Evolutionary conservation across 352 stramenopile species (phyloP), one percentile per base, ranked within the genome.

Genomic region (Blastocystis sp.): DNA sequence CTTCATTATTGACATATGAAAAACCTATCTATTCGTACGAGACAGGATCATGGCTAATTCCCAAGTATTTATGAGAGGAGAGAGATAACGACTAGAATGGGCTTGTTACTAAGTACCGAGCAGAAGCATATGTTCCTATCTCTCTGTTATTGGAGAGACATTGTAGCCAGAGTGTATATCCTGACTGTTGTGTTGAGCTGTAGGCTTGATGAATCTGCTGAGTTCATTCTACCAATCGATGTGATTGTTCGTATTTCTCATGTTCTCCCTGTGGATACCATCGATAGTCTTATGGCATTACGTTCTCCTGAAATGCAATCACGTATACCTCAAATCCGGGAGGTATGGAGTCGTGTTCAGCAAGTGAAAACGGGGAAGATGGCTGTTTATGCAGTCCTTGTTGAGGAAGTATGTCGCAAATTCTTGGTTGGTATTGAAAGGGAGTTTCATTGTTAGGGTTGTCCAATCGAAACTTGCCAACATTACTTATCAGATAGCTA

Each of bases 11-110:
- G n/a, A 65, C 71, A 0, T 83, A 66, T 42, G 71, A 83, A n/a
- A 83, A 83, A n/a, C 71, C 71, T 3, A 61, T 83, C 3, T 83
- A 83, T 43, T 83, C 71, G 3, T 83, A 51, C 12, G 71, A 83
- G n/a, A 52, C 35, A 16, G 71, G 71, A 16, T 29, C 24, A 21
- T 83, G 71, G 71, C 35, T 83, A 1, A 83, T 83, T 27, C 71
- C 71, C 4, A 80, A 80, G 69, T 80, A 39, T 19, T 5, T 16
- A 16, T 52, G n/a, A 5, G 39, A 21, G 11, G 11, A 1, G 24
- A 11, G 6, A 4, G 1, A 0, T 83, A 12, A 65, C 9, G 19
- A 4, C 14, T 42, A 83, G 71, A 66, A 27, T 83, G 16, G 71
- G 71, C 29, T 56, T 83, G 11, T 14, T 83, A 14, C 51, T 83